Conservation (phyloP, 2,329 filamentous ascomycete genomes). For the Magnaporthales sp. region DNA sequence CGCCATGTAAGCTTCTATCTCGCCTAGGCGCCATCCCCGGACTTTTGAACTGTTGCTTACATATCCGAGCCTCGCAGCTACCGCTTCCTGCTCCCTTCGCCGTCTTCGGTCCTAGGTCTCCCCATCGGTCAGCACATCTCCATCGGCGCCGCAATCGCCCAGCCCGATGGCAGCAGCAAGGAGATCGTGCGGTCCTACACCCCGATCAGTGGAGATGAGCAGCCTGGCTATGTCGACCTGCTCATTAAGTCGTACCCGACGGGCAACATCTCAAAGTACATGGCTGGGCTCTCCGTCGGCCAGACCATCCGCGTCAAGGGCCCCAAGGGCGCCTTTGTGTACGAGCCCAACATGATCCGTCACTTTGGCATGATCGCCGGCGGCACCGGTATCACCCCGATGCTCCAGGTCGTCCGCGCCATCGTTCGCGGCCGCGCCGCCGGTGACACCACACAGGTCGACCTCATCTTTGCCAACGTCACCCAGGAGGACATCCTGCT, state of each 20-base stretch:
- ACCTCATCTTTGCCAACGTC: conserved; percentile 96
- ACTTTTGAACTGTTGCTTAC: background rate
- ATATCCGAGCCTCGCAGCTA: conserved; percentile 48
- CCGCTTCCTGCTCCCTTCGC: conserved; percentile 76
- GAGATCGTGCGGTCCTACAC: conserved; percentile 90
- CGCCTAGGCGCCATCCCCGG: background rate
- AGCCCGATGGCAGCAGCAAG: conserved; percentile 63
- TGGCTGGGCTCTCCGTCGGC: conserved; percentile 74
- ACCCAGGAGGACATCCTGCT: conserved; percentile 87
- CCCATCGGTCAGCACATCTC: conserved; percentile 99
- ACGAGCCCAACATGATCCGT: conserved; percentile 92
- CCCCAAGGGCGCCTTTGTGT: conserved; percentile 96
- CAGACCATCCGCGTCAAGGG: conserved; percentile 85
- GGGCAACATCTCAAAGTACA: conserved; percentile 92
- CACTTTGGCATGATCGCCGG: conserved; percentile 98
- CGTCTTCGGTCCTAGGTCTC: conserved; percentile 78
- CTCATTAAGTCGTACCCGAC: conserved; percentile 97
- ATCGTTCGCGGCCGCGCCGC: conserved; percentile 70
- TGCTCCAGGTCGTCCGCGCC: conserved; percentile 92
- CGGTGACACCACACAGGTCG: conserved; percentile 80
- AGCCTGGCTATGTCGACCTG: conserved; percentile 88
- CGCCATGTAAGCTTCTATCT: conserved; percentile 61
- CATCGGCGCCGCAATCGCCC: conserved; percentile 66
- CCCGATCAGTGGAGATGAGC: conserved; percentile 81
- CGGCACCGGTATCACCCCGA: conserved; percentile 95